Evolutionary conservation across 495 filamentous ascomycete species (phyloP), one percentile per base, ranked within the genome.

Genomic region (Xylaria intraflava): DNA sequence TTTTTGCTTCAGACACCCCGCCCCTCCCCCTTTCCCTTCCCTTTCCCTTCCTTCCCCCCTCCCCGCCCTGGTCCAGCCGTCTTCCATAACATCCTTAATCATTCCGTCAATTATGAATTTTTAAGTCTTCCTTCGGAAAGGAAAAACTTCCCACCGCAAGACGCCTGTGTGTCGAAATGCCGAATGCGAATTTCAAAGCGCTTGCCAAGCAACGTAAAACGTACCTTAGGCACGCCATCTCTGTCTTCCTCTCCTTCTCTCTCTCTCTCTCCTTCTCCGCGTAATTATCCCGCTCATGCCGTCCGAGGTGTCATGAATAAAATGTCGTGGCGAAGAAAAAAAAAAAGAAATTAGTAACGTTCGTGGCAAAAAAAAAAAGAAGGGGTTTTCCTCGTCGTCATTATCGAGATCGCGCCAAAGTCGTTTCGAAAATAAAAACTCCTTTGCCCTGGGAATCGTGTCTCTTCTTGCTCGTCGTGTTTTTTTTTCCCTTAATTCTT

Each of bases 401-500:
- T n/a, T n/a, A n/a, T n/a, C n/a, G n/a, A n/a, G n/a, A n/a, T n/a
- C n/a, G n/a, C n/a, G n/a, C n/a, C n/a, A n/a, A n/a, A n/a, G n/a
- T n/a, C n/a, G n/a, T n/a, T n/a, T n/a, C n/a, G n/a, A n/a, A n/a
- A n/a, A n/a, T n/a, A n/a, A n/a, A n/a, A n/a, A n/a, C n/a, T n/a
- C n/a, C n/a, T n/a, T n/a, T n/a, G n/a, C n/a, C n/a, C n/a, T n/a
- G n/a, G n/a, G n/a, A n/a, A n/a, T n/a, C 29, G 42, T 27, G 42
- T 48, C 9, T 5, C 4, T 30, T 40, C 23, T 38, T 24, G 40
- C 30, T 48, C 52, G 29, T 36, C 29, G 16, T 50, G 49, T 30
- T 55, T 16, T 29, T 24, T 26, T 20, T 62, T 46, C 59, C 69
- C 58, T 43, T 61, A 65, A 51, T 64, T 17, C 44, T 29, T 47